These are phyloP conservation scores for Tolypocladium nubicola DNA, from an alignment of 2,329 filamentous ascomycete species.

Conservation along the genomic window DNA sequence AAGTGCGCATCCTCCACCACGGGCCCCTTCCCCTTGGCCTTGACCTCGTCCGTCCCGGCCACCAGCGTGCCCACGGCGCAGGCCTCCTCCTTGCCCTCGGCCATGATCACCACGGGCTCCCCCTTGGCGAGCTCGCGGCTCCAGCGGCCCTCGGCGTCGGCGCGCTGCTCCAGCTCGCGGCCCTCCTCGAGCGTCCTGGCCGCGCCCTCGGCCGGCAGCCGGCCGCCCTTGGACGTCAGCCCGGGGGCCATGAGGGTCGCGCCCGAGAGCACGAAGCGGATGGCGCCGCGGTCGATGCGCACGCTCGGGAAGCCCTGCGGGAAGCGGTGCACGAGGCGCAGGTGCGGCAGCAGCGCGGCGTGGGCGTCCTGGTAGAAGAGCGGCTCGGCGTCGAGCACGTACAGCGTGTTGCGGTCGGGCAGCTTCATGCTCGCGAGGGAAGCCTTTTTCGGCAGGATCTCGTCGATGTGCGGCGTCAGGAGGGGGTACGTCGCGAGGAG, in stretches of 20 bases:
- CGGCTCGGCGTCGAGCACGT: slow-evolving; percentile 66
- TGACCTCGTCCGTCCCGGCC: slow-evolving; percentile 81
- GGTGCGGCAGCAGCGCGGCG: slow-evolving; percentile 73
- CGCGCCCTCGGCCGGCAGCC: slow-evolving; percentile 51
- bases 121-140: slow-evolving; percentile 65
- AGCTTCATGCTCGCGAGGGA: slow-evolving; percentile 87
- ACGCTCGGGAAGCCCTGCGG: slow-evolving; percentile 74
- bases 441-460: slow-evolving; percentile 89
- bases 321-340: slow-evolving; percentile 82
- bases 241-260: slow-evolving; percentile 96
- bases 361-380: slow-evolving; percentile 83
- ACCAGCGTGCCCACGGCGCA: slow-evolving; percentile 81
- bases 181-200: slow-evolving; percentile 22
- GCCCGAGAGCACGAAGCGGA: slow-evolving; percentile 88
- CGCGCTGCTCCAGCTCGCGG: slow-evolving; percentile 29
- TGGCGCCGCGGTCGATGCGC: slow-evolving; percentile 89
- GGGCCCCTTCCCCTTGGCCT: slow-evolving; percentile 86
- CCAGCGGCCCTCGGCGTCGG: slow-evolving; percentile 43
- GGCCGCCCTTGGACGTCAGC: slow-evolving; percentile 71
- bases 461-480: slow-evolving; percentile 80
- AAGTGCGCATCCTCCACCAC: slow-evolving; percentile 92
- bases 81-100: slow-evolving; percentile 87
- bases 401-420: slow-evolving; percentile 81
- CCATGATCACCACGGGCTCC: slow-evolving; percentile 76
- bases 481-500: slow-evolving; percentile 78